These are phyloP conservation scores for Salix udensis DNA, from an alignment of 345 rosid genomes.

Conservation along the genomic window DNA sequence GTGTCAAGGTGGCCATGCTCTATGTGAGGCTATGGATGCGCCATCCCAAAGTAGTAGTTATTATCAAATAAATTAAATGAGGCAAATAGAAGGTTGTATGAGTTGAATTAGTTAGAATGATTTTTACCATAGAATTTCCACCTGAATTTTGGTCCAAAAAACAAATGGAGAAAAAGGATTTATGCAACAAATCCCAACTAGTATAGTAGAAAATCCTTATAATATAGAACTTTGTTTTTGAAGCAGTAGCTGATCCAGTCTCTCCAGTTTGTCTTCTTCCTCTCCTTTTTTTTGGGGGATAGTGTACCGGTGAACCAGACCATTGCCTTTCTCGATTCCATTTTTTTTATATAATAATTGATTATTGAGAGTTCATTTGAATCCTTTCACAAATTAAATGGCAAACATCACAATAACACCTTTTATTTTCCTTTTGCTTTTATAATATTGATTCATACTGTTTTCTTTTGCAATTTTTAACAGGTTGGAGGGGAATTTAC, in stretches of 20 bases:
- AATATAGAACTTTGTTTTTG: no score
- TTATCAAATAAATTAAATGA: not conserved
- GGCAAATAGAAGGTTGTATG: not conserved
- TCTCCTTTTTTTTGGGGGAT: no score
- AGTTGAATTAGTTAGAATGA: not conserved
- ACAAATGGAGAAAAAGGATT: not conserved
- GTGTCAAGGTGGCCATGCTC: not conserved
- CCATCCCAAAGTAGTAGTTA: not conserved
- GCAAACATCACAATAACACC: no score
- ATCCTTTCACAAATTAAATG: not conserved
- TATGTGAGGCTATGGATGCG: not conserved
- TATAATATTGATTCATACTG: no score
- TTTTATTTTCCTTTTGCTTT: no score
- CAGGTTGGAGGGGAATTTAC: conserved; percentile 98
- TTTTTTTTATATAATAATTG: no score
- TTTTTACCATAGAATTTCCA: not conserved
- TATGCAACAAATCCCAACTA: not conserved
- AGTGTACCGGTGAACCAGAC: no score
- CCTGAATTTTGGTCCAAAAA: not conserved
- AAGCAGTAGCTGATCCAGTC: no score
- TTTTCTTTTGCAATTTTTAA: conserved; percentile 9
- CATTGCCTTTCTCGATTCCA: not conserved
- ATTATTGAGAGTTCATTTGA: not conserved
- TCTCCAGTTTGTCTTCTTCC: no score
- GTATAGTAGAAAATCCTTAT: not conserved